Conservation (phyloP, 768 basidiomycete species). For the Kwoniella newhampshirensis region DNA sequence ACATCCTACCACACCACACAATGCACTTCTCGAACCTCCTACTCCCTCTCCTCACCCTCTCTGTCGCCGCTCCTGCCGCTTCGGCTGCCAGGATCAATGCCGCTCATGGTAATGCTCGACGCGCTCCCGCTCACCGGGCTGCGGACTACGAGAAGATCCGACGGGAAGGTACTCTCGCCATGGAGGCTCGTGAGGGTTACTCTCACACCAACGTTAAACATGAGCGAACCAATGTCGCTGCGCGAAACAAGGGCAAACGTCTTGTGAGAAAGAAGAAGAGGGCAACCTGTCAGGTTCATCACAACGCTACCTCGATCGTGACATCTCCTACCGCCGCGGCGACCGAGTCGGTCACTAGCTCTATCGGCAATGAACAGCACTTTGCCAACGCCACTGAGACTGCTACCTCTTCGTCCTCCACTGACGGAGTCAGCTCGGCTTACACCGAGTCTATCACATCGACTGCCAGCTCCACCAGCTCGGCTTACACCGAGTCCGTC, state of each 20-base stretch:
- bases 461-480: constrained; percentile 20
- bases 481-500: constrained; percentile 9
- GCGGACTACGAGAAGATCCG: constrained; percentile 3
- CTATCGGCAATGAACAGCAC: constrained; percentile 15
- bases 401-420: constrained; percentile 37
- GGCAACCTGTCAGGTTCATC: constrained; percentile 30
- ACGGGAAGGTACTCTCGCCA: background rate
- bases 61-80: constrained; percentile 18
- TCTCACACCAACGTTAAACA: background rate
- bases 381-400: constrained; percentile 23
- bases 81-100: constrained; percentile 2
- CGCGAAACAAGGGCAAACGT: constrained; percentile 35
- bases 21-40: constrained; percentile 41
- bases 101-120: background rate
- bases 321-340: constrained; percentile 8
- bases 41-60: constrained; percentile 36
- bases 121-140: too few relatives aligned
- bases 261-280: constrained; percentile 48
- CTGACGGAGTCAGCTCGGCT: background rate
- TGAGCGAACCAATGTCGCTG: background rate
- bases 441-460: constrained; percentile 15
- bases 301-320: constrained; percentile 20
- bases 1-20: background rate
- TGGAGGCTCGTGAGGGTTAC: background rate
- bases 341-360: constrained; percentile 13